Evolutionary conservation across 352 stramenopile species (phyloP).

Genomic region (Globisporangium solare): DNA sequence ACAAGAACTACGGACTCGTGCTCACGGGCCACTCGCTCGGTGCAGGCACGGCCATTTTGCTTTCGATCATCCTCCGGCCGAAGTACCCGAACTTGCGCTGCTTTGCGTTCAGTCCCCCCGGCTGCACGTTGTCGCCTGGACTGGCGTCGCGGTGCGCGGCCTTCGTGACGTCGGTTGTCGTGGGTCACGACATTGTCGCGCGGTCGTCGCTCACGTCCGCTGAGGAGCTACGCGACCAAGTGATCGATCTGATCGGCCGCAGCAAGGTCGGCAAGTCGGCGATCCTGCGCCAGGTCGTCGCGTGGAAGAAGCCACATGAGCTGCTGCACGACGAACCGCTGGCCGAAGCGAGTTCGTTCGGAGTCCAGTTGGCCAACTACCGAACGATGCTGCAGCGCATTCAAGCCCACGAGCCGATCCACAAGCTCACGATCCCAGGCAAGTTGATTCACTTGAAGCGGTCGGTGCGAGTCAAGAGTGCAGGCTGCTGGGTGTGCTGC

Average conservation of each 20-base stretch:
- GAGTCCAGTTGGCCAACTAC: constrained; percentile 69
- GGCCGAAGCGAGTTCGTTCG: constrained; percentile 33
- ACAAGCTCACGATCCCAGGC: constrained; percentile 75
- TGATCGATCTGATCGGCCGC: constrained; percentile 78
- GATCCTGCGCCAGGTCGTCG: constrained; percentile 75
- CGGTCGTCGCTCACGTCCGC: constrained; percentile 71
- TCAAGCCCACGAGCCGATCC: constrained; percentile 72
- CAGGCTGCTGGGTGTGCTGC: constrained; percentile 82
- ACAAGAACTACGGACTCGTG: constrained; percentile 66
- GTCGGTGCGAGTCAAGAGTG: constrained; percentile 22
- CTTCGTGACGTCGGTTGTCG: constrained; percentile 76
- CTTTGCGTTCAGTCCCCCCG: constrained; percentile 75
- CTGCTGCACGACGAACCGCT: constrained; percentile 49
- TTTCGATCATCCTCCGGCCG: constrained; percentile 72
- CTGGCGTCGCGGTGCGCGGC: constrained; percentile 51
- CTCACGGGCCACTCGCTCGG: constrained; percentile 83
- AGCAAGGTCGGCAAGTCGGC: constrained; percentile 84
- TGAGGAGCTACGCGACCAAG: constrained; percentile 72
- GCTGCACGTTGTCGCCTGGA: constrained; percentile 69
- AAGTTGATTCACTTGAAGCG: constrained; percentile 75
- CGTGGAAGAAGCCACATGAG: constrained; percentile 75
- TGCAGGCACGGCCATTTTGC: constrained; percentile 61
- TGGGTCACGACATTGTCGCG: constrained; percentile 83
- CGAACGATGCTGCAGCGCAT: constrained; percentile 83
- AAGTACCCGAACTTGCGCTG: constrained; percentile 79